Conservation (phyloP, 768 basidiomycete genomes). For the Phallus indusiatus region DNA sequence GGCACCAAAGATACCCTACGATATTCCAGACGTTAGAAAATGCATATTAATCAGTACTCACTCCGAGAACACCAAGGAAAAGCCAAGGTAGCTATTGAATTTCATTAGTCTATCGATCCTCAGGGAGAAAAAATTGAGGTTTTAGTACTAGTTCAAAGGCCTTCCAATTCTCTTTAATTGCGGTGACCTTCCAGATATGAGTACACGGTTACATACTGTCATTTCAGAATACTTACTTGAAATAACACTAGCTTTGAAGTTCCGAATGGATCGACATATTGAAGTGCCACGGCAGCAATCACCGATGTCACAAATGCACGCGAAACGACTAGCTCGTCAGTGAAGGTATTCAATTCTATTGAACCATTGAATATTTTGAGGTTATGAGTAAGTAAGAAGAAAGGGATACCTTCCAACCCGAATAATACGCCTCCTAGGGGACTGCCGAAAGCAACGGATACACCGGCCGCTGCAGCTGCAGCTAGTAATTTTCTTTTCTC, state of each 20-base stretch:
- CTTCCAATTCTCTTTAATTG: constrained; percentile 51
- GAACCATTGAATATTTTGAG: constrained; percentile 11
- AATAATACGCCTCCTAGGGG: constrained; percentile 82
- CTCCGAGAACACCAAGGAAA: constrained; percentile 51
- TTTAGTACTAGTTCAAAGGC: constrained; percentile 58
- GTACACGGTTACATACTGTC: background rate
- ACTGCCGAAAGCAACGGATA: constrained; percentile 83
- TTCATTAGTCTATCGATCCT: background rate
- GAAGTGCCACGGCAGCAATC: constrained; percentile 75
- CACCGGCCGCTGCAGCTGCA: constrained; percentile 78
- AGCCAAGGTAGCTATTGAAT: constrained; percentile 60
- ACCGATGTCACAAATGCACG: constrained; percentile 85
- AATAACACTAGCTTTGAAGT: constrained; percentile 78
- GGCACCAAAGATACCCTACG: constrained; percentile 55
- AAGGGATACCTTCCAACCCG: constrained; percentile 56
- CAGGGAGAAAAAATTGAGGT: background rate
- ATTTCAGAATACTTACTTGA: constrained; percentile 35
- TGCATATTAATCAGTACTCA: constrained; percentile 20
- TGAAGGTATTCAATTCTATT: constrained; percentile 52
- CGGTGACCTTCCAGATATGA: constrained; percentile 37
- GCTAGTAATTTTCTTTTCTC: constrained; percentile 72
- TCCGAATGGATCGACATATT: constrained; percentile 79
- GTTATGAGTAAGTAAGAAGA: background rate
- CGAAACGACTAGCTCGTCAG: constrained; percentile 73
- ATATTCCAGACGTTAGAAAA: constrained; percentile 1